Percentiles rank a stretch among this genome's conserved stretches.
Evolutionary conservation across 1,284 basidiomycete genomes (phyloP).

Genomic region (Laetiporus sulphureus): DNA sequence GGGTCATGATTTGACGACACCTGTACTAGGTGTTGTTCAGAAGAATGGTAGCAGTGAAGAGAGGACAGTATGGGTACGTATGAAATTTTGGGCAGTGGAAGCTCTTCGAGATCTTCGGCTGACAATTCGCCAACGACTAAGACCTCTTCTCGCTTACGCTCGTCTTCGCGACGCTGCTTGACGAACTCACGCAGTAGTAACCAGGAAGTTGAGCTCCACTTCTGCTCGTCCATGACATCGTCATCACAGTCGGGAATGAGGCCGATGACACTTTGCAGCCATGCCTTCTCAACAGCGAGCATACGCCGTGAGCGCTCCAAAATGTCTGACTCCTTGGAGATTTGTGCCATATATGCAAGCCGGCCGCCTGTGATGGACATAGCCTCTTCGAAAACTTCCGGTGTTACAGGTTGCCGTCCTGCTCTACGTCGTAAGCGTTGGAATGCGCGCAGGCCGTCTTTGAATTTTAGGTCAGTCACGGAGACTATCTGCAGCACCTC

Average conservation of each 20-base stretch:
- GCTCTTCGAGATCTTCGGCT: constrained; percentile 30
- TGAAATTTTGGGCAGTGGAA: constrained; percentile 54
- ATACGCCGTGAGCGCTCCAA: constrained; percentile 56
- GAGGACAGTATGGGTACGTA: no score
- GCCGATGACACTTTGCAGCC: constrained; percentile 72
- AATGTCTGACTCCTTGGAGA: constrained; percentile 54
- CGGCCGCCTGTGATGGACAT: constrained; percentile 70
- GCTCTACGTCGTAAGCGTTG: constrained; percentile 43
- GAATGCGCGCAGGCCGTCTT: constrained; percentile 60
- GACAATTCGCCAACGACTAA: constrained; percentile 32
- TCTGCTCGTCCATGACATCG: constrained; percentile 86
- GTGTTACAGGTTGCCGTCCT: constrained; percentile 18
- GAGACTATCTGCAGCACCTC: constrained; percentile 49
- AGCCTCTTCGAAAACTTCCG: constrained; percentile 40
- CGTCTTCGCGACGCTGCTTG: constrained; percentile 44
- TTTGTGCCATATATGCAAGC: constrained; percentile 67
- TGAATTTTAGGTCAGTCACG: constrained; percentile 60
- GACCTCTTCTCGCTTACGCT: constrained; percentile 34
- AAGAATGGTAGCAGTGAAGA: no score
- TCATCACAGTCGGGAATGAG: constrained; percentile 72
- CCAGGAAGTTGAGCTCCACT: constrained; percentile 80
- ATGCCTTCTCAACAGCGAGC: constrained; percentile 68
- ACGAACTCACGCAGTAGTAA: constrained; percentile 67
- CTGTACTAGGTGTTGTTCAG: constrained; percentile 52
- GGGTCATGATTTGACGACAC: constrained; percentile 75